A percentile compares a stretch with the other conserved stretches of the same genome.
Conservation (phyloP, 441 rosid species). For the Flueggea neowawraea region DNA sequence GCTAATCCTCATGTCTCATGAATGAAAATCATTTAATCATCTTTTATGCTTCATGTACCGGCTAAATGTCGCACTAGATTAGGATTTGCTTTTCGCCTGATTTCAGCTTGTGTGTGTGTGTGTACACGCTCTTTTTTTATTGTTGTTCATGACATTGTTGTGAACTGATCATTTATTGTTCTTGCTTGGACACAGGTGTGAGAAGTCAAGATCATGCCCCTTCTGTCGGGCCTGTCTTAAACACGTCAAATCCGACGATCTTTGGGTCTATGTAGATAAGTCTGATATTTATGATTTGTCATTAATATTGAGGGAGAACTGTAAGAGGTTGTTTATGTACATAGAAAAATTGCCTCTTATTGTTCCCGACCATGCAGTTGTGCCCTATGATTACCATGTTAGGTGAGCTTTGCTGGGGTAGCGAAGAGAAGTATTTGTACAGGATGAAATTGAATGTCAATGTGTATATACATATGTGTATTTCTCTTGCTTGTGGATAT, state of each 20-base stretch:
- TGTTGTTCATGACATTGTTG: too few relatives aligned
- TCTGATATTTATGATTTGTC: slow-evolving; percentile 45
- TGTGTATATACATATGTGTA: too few relatives aligned
- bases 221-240: slow-evolving; percentile 80
- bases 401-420: slow-evolving; percentile 23
- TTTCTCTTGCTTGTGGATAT: too few relatives aligned
- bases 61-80: too few relatives aligned
- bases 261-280: slow-evolving; percentile 66
- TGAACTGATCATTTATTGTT: slow-evolving; percentile 1
- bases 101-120: too few relatives aligned
- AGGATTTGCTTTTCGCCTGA: too few relatives aligned
- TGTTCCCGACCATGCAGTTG: slow-evolving; percentile 49
- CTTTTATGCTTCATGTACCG: too few relatives aligned
- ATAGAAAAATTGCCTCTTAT: slow-evolving; percentile 71
- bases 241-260: slow-evolving; percentile 69
- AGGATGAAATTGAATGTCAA: too few relatives aligned
- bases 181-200: slow-evolving; percentile 42
- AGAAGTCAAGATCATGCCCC: slow-evolving; percentile 83
- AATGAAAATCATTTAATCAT: too few relatives aligned
- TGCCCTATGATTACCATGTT: slow-evolving; percentile 46
- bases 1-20: too few relatives aligned
- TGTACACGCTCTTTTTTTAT: neutral
- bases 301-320: slow-evolving; percentile 45
- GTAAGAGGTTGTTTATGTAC: slow-evolving; percentile 59
- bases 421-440: too few relatives aligned